Base-by-base conservation (phyloP, 225 moss, liverwort and hornwort genomes). In the Climacium dendroides region DNA sequence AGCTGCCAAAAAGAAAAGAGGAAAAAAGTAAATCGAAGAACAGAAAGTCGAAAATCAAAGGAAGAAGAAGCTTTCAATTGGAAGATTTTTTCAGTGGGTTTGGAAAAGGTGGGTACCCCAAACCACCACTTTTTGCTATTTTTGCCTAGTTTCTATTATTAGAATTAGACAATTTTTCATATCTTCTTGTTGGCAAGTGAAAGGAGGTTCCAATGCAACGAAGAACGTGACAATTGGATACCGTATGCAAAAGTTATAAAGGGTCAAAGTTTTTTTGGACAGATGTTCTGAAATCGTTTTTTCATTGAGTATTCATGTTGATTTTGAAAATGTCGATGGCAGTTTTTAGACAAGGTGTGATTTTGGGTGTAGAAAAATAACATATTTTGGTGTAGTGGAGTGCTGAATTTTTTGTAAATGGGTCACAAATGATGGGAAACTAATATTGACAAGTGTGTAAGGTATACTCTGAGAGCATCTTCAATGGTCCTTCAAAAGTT, bases 271-370 rank as follows among this genome's bases (percentile, higher is more conserved):
- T 35, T 11, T 3, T 4, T 63, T 11, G 9, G 4, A 11, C 20
- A 65, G 35, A 35, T 65, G 10, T 65, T 35, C 10, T 19, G 11
- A 35, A 19, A 64, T 64, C 0, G 64, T 63, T 63, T 17, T 9
- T 17, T 65, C 19, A 35, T 35, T 5, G 35, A 5, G 11, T 0
- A 2, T 11, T 6, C 19, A 7, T 35, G 11, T 34, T 34, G 11
- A n/a, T n/a, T 11, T n/a, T 4, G 1, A 35, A 66, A 12, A 23
- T 22, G 12, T 23, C 6, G 66, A 12, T 66, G 66, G n/a, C 1
- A 2, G 0, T 15, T 66, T 66, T 12, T 12, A n/a, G 12, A 7
- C 1, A 12, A 37, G 22, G 12, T 22, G 4, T 0, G 0, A 7
- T 37, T 22, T 22, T n/a, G 2, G 34, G 3, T 34, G 19, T 64